Evolutionary conservation across 768 basidiomycete genomes (phyloP), one percentile per base, ranked within the genome.

Genomic region (Psilocybe sp.): DNA sequence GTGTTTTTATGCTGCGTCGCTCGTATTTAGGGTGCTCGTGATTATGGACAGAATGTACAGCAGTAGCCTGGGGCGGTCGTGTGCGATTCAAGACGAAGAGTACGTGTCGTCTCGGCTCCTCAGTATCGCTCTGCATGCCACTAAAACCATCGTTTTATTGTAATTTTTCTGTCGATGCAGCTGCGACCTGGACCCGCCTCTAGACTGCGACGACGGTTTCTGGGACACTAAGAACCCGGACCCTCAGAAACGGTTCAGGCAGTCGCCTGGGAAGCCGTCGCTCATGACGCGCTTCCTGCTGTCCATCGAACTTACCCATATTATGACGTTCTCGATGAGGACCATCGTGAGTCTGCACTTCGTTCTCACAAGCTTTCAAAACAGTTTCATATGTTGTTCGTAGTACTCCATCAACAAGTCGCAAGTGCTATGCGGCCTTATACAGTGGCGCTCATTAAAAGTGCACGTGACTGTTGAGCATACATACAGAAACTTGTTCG

Each of bases 51-150:
- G 78, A 44, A 54, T 66, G 20, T 55, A 70, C 19, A 74, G 76
- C 33, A 61, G 69, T 0, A 66, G 72, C 1, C 68, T 84, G 12
- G 89, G 89, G 3, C 70, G 88, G 13, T 84, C 85, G 1, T 77
- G 81, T 54, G 80, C 82, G 4, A 75, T 89, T 9, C 82, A 84
- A 41, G 85, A 89, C 53, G 84, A 85, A 60, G 87, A 88, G 80
- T 81, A 61, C 51, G 79, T 33, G 31, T 61, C 23, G 3, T n/a
- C 31, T 35, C 18, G 10, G 14, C 16, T n/a, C n/a, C 14, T 35
- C 8, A 13, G 5, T 33, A 41, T 55, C 23, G 42, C 38, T 12
- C 11, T 5, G 9, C 6, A 9, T 41, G 15, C 7, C 7, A 36
- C 49, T 18, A 16, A 8, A 5, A 19, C 19, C 50, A 10, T 5